Evolutionary conservation across 2,329 filamentous ascomycete genomes (phyloP), one percentile per base, ranked within the genome.

Genomic region (Massarina eburnea): DNA sequence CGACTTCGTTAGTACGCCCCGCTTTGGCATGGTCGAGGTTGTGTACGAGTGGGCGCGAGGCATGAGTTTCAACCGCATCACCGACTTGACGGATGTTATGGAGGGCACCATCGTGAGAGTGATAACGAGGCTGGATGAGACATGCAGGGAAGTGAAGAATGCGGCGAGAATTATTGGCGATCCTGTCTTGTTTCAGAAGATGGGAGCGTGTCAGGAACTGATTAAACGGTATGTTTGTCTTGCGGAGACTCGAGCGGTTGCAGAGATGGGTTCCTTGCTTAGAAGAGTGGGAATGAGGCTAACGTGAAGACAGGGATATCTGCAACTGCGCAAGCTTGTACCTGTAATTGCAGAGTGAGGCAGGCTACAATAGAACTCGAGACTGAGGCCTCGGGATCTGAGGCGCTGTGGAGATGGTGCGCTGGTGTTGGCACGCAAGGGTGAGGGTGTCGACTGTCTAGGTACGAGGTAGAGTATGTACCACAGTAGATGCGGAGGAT

Each of bases 51-150:
- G 94, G 94, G 94, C 94, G 8, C 80, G 90, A 39, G 94, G 94
- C 20, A 97, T 97, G 90, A 92, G 89, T 41, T 99, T 99, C 79
- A 95, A 95, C 73, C 92, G 94, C 55, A 99, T 99, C 57, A 97
- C 92, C 0, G 88, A 92, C 56, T 74, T 99, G 65, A 99, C 94
- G 7, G 92, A 97, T 68, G 91, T 99, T 46, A 83, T 97, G 61
- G 94, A 99, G 71, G 94, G 94, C 1, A 97, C 94, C 0, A 97
- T 99, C 73, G 94, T 99, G 38, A 79, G 94, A 41, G 92, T 94
- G 2, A 97, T 99, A 58, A 95, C 91, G 33, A 78, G 94, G 20
- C 76, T 99, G 46, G 94, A 99, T 63, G 94, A 99, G 79, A 96
- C 91, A 8, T 99, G 94, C 67, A 80, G 94, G 38, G 94, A 99